These are phyloP conservation scores for Dalechampia spathulata DNA, from an alignment of 441 rosid genomes.

Conservation along the genomic window DNA sequence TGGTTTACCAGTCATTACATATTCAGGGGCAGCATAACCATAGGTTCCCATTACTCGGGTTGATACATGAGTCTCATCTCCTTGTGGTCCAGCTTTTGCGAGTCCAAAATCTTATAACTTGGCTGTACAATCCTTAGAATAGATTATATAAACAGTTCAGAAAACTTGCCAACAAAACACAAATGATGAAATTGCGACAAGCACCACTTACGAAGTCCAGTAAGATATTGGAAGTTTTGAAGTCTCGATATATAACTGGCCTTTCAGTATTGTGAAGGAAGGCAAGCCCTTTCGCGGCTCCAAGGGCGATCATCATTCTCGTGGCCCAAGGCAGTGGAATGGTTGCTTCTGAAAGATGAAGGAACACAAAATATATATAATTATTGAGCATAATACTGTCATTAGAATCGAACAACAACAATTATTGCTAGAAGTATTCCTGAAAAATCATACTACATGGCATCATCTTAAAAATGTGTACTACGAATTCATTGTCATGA, in stretches of 20 bases:
- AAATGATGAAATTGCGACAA: slow-evolving; percentile 3
- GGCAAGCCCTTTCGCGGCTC: slow-evolving; percentile 98
- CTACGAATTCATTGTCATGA: neutral
- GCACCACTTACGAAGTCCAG: slow-evolving; percentile 71
- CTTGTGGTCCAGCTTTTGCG: slow-evolving; percentile 98
- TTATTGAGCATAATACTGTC: neutral
- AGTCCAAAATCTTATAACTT: slow-evolving; percentile 98
- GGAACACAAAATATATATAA: neutral
- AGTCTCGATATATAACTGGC: slow-evolving; percentile 93
- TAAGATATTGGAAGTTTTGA: slow-evolving; percentile 92
- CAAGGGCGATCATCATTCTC: slow-evolving; percentile 97
- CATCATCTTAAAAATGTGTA: neutral
- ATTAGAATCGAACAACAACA: neutral
- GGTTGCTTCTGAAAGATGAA: slow-evolving; percentile 55
- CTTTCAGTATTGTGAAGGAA: slow-evolving; percentile 96
- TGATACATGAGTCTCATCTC: slow-evolving; percentile 94
- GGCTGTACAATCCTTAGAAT: slow-evolving; percentile 79
- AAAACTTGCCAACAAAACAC: too few relatives aligned
- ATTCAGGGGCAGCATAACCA: too few relatives aligned
- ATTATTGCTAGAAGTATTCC: neutral
- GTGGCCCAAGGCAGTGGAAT: slow-evolving; percentile 78
- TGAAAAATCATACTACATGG: too few relatives aligned
- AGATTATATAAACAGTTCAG: too few relatives aligned
- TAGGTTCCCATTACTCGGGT: slow-evolving; percentile 98
- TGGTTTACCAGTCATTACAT: slow-evolving; percentile 89